Evolutionary conservation across 257 asterid species (phyloP).

Genomic region (Solanum boliviense): DNA sequence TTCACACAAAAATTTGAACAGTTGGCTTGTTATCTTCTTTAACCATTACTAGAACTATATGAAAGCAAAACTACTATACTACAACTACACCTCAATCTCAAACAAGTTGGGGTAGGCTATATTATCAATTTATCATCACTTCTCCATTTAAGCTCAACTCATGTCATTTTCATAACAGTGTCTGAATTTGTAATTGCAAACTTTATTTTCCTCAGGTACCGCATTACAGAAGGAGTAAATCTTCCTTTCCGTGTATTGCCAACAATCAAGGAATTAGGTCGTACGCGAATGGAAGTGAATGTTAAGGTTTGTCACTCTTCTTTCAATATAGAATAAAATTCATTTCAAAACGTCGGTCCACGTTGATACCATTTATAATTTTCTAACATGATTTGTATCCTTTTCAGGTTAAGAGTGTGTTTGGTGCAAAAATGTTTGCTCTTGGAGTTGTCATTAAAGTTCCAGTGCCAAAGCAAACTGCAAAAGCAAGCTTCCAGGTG

Average conservation of each 20-base stretch:
- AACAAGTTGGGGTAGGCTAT: neutral
- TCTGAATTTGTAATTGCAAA: neutral
- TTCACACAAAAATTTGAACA: neutral
- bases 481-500: constrained; percentile 97
- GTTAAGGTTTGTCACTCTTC: constrained; percentile 65
- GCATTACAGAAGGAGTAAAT: constrained; percentile 98
- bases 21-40: neutral
- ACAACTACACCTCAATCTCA: neutral
- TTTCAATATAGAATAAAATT: neutral
- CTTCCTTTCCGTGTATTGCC: constrained; percentile 98
- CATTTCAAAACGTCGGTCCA: neutral
- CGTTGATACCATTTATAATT: neutral
- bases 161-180: neutral
- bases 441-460: constrained; percentile 94
- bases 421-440: constrained; percentile 99
- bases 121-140: neutral
- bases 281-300: constrained; percentile 99
- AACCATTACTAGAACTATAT: neutral
- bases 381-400: neutral
- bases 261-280: constrained; percentile 96
- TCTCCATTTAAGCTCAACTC: neutral
- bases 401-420: constrained; percentile 95
- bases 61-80: neutral
- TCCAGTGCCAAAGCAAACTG: constrained; percentile 99
- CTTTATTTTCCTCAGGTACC: constrained; percentile 49